phyloP scores from a whole-genome alignment of 2,329 filamentous ascomycete species.

The Fusarium drepaniforme region DNA sequence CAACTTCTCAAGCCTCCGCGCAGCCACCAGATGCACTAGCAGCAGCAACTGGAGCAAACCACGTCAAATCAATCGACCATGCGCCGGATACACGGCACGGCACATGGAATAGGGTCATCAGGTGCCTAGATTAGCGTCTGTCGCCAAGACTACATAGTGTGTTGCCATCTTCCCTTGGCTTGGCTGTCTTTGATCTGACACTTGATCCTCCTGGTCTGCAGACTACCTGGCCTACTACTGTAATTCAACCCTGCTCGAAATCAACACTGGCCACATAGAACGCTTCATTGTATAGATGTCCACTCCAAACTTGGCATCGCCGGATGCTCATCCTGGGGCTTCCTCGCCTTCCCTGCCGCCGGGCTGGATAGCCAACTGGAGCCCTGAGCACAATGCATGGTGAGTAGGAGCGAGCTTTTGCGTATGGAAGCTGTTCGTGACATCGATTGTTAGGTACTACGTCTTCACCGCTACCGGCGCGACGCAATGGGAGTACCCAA shows the following conservation, averaged over 20 bases:
- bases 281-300: neutral
- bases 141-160: neutral
- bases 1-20: neutral
- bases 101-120: neutral
- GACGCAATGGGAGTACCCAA: constrained; percentile 23
- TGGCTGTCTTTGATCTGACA: neutral
- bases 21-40: neutral
- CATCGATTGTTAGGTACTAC: constrained; percentile 10
- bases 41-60: neutral
- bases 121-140: neutral
- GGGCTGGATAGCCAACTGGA: constrained; percentile 25
- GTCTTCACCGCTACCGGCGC: constrained; percentile 13
- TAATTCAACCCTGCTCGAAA: neutral
- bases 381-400: constrained; percentile 22
- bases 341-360: neutral
- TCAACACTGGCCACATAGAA: neutral
- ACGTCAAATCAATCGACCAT: neutral
- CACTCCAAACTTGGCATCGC: neutral
- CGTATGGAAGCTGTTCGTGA: neutral
- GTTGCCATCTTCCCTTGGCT: neutral
- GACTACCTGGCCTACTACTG: neutral
- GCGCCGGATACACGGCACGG: neutral
- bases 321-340: neutral
- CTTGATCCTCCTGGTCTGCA: neutral
- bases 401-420: neutral